phyloP scores from a whole-genome alignment of 2,329 filamentous ascomycete species.

The Epichloe elymi region DNA sequence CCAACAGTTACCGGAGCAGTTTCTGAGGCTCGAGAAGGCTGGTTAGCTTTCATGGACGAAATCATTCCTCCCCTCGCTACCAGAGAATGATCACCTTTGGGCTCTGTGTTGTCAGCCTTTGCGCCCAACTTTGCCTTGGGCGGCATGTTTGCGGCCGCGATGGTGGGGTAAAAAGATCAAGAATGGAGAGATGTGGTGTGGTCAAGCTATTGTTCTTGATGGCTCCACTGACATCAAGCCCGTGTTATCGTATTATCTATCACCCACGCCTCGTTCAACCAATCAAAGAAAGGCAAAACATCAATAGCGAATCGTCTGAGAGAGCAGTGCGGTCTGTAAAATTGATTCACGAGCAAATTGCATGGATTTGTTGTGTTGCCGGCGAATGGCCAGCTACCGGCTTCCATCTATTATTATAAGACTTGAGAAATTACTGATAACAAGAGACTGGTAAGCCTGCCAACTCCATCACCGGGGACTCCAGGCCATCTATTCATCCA shows the following conservation, averaged over 20 bases:
- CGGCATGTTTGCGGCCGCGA: slow-evolving; percentile 11
- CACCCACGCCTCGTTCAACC: too few species aligned
- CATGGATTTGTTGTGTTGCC: too few species aligned
- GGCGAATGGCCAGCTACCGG: too few species aligned
- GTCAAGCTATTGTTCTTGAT: slow-evolving; percentile 8
- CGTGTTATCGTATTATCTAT: too few species aligned
- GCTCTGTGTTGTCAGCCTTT: slow-evolving; percentile 10
- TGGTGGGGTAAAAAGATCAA: slow-evolving; percentile 8
- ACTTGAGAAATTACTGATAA: too few species aligned
- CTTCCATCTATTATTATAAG: too few species aligned
- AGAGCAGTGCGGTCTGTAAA: too few species aligned
- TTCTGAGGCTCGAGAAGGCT: slow-evolving; percentile 14
- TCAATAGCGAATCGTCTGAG: too few species aligned
- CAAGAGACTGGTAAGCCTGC: not conserved
- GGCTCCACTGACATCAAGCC: slow-evolving; percentile 1
- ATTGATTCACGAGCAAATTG: too few species aligned
- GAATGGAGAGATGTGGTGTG: slow-evolving; percentile 2
- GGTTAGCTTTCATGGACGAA: not conserved
- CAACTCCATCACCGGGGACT: not conserved
- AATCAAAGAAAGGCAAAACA: too few species aligned
- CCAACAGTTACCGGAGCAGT: slow-evolving; percentile 30
- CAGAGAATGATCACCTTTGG: slow-evolving; percentile 11
- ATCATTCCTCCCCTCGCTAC: not conserved
- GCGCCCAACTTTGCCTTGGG: slow-evolving; percentile 11
- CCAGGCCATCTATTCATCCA: not conserved